Evolutionary conservation across 2,329 filamentous ascomycete genomes (phyloP).

Genomic region (Beauveria bassiana): DNA sequence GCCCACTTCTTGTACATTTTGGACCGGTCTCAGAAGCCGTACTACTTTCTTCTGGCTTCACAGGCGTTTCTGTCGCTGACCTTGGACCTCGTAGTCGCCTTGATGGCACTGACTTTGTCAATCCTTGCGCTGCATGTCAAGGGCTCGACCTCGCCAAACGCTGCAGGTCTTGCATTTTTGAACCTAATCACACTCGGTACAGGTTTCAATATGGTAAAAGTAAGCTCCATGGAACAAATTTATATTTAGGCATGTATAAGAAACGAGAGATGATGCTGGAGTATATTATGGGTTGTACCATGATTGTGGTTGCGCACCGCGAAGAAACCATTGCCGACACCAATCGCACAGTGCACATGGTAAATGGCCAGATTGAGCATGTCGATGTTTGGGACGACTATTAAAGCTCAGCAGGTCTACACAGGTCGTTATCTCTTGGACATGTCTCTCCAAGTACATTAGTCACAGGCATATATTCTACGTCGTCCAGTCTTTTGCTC

Average conservation of each 20-base stretch:
- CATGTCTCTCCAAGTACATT: not conserved
- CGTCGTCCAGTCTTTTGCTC: too few species aligned
- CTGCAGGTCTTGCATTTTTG: not conserved
- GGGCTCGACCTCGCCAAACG: not conserved
- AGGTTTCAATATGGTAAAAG: not conserved
- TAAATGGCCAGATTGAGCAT: not conserved
- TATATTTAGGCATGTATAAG: too few species aligned
- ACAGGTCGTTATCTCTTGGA: not conserved
- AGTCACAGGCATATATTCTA: too few species aligned
- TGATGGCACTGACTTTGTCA: not conserved
- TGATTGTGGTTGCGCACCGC: constrained; percentile 1
- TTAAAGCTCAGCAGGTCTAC: not conserved
- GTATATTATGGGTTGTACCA: not conserved
- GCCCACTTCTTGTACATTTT: not conserved
- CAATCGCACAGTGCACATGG: not conserved
- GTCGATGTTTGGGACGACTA: not conserved
- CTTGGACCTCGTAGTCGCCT: not conserved
- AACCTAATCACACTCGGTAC: not conserved
- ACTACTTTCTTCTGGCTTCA: not conserved
- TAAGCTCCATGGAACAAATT: too few species aligned
- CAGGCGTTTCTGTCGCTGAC: not conserved
- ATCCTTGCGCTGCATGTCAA: not conserved
- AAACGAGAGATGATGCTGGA: not conserved
- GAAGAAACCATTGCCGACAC: not conserved
- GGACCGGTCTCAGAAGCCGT: constrained; percentile 3